Evolutionary conservation across 169 alveolate genomes (phyloP).

Genomic region (Sarcocystis neurona): DNA sequence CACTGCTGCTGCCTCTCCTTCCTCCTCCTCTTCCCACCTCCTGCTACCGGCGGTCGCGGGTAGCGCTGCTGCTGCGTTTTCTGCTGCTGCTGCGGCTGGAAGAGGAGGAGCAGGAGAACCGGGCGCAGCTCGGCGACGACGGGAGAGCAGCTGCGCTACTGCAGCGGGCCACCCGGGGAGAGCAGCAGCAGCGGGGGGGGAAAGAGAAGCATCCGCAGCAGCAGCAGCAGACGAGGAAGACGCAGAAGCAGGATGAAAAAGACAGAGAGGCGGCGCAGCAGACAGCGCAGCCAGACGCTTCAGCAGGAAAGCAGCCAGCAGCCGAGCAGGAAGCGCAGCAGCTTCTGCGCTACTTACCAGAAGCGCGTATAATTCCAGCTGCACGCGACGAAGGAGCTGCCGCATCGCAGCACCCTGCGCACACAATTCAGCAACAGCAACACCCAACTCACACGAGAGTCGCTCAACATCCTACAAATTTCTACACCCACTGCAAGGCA

Average conservation of each 20-base stretch:
- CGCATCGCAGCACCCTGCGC: constrained; percentile 3
- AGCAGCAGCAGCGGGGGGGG: not conserved
- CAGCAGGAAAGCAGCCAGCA: not conserved
- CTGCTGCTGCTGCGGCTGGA: too few species aligned
- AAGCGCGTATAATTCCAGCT: constrained; percentile 23
- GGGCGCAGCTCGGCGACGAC: too few species aligned
- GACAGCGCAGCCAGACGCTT: not conserved
- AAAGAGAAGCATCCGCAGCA: not conserved
- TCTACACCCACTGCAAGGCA: too few species aligned
- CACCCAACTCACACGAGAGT: not conserved
- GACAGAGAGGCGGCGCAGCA: not conserved
- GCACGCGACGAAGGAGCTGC: not conserved
- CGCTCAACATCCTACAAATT: too few species aligned
- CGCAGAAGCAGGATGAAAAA: not conserved
- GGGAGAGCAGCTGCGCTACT: too few species aligned
- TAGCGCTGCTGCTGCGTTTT: too few species aligned
- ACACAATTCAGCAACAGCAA: not conserved
- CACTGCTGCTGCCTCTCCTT: too few species aligned
- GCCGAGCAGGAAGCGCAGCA: not conserved
- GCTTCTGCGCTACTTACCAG: constrained; percentile 11
- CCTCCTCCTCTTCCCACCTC: too few species aligned
- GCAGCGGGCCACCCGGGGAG: not conserved
- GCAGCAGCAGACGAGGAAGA: not conserved
- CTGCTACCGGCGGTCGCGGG: too few species aligned
- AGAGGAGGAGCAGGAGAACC: too few species aligned